Percentiles rank a stretch among this genome's conserved stretches.
These are phyloP conservation scores for Penicillium chermesinum DNA, from an alignment of 495 filamentous ascomycete genomes.

Conservation along the genomic window DNA sequence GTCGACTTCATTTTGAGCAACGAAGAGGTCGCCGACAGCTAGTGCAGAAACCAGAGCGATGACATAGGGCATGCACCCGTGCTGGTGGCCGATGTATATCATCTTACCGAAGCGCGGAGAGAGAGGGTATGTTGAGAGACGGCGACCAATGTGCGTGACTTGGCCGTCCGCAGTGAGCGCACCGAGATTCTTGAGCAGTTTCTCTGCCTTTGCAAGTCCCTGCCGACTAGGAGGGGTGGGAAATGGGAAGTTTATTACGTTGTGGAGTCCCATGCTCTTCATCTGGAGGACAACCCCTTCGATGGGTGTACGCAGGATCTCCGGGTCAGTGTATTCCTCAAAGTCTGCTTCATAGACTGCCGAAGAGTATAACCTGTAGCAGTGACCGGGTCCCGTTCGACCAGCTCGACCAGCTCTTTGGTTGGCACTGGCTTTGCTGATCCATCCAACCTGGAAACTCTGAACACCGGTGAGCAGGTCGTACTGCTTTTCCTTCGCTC, in stretches of 20 bases:
- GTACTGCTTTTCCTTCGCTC: slow-evolving; percentile 87
- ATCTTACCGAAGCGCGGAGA: slow-evolving; percentile 89
- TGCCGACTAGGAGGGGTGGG: slow-evolving; percentile 82
- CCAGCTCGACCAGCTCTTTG: slow-evolving; percentile 94
- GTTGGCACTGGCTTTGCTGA: slow-evolving; percentile 92
- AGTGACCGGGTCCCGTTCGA: slow-evolving; percentile 92
- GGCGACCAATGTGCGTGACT: slow-evolving; percentile 68
- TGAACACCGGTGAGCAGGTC: slow-evolving; percentile 83
- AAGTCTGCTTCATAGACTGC: slow-evolving; percentile 94
- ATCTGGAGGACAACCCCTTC: slow-evolving; percentile 91
- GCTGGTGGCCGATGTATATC: slow-evolving; percentile 77
- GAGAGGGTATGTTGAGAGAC: slow-evolving; percentile 83
- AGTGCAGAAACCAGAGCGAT: slow-evolving; percentile 85
- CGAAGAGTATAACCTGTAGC: slow-evolving; percentile 88
- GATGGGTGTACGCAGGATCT: slow-evolving; percentile 87
- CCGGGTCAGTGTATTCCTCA: slow-evolving; percentile 75
- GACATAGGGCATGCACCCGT: slow-evolving; percentile 78
- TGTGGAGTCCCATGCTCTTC: slow-evolving; percentile 89
- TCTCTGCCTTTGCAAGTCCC: slow-evolving; percentile 80
- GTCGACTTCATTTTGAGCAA: slow-evolving; percentile 76
- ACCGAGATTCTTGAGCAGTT: slow-evolving; percentile 68
- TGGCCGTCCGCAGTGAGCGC: slow-evolving; percentile 64
- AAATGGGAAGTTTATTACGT: slow-evolving; percentile 95
- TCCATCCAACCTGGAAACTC: slow-evolving; percentile 92
- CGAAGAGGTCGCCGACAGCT: slow-evolving; percentile 81